Evolutionary conservation across 108 stramenopile species (phyloP), one percentile per base, ranked within the genome.

Genomic region (Nannochloropsis gaditana): DNA sequence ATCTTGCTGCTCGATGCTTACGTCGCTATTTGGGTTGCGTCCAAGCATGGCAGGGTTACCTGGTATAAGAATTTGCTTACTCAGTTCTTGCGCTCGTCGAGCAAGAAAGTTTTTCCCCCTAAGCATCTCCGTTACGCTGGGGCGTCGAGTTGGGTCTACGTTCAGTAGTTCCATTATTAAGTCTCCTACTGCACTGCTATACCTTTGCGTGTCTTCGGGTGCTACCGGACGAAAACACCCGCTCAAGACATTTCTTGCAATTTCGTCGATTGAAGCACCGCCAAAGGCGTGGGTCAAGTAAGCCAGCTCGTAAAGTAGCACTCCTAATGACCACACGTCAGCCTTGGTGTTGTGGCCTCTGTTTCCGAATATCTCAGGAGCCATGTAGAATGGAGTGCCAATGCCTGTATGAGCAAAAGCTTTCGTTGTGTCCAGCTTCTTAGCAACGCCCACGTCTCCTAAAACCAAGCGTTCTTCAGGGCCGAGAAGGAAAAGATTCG

Each of bases 341-440:
- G 90, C 88, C 84, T 92, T 92, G 82, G 91, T 87, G 84, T 87
- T 87, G 80, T 92, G 91, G 2, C 88, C 88, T 44, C 87, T 88
- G 80, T 90, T 91, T 47, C 89, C 85, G 88, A 90, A 92, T 9
- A 92, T 90, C 86, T 92, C 92, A 6, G 91, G 91, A 21, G 91
- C 90, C 92, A 92, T 92, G 85, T 92, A 92, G 80, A 89, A 92
- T 11, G 92, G 92, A 19, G 92, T 92, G 19, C 92, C 92, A 44
- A 92, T 92, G 44, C 86, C 84, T 1, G 92, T 92, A 42, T 84
- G 86, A 11, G 92, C 91, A 44, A 92, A 89, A 84, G 88, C 90
- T 43, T 73, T 88, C 6, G 92, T 90, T 2, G 80, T 85, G 41
- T 91, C 92, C 47, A 92, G 83, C 17, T 82, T 87, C 84, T 92